Evolutionary conservation across 2,329 filamentous ascomycete species (phyloP).

Genomic region (Nemania serpens): DNA sequence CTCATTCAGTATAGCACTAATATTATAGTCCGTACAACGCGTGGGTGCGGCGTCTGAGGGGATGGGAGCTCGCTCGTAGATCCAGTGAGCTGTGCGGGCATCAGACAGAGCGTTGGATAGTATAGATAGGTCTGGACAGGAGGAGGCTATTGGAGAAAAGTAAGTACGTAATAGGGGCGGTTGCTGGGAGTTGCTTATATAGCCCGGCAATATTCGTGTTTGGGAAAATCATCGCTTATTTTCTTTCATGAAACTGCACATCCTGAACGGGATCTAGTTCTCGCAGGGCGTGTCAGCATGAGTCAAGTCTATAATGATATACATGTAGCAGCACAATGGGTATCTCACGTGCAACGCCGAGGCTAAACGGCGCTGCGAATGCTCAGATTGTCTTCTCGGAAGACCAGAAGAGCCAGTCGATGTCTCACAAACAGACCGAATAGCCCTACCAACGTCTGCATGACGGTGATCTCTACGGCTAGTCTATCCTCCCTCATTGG

Average conservation of each 20-base stretch:
- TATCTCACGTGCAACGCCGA: conserved; percentile 28
- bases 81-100: too few relatives aligned
- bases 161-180: too few relatives aligned
- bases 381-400: conserved; percentile 82
- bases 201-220: too few relatives aligned
- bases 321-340: conserved; percentile 26
- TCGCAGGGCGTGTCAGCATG: conserved; percentile 3
- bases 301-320: conserved; percentile 25
- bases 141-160: too few relatives aligned
- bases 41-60: not conserved
- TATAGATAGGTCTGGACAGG: too few relatives aligned
- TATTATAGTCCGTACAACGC: not conserved
- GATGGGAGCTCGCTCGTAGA: too few relatives aligned
- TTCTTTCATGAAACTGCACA: not conserved
- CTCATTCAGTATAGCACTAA: not conserved
- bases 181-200: too few relatives aligned
- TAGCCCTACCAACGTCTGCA: conserved; percentile 79
- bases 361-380: conserved; percentile 40
- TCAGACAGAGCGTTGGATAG: too few relatives aligned
- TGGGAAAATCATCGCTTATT: too few relatives aligned
- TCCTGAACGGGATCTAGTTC: not conserved
- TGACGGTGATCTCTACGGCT: conserved; percentile 75
- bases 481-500: conserved; percentile 86
- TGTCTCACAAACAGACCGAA: conserved; percentile 85
- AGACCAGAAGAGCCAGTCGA: conserved; percentile 82